A percentile compares a stretch with the other conserved stretches of the same genome.
These are phyloP conservation scores for Austroboletus novae-zelandiae DNA, from an alignment of 1,284 basidiomycete species.

Conservation along the genomic window DNA sequence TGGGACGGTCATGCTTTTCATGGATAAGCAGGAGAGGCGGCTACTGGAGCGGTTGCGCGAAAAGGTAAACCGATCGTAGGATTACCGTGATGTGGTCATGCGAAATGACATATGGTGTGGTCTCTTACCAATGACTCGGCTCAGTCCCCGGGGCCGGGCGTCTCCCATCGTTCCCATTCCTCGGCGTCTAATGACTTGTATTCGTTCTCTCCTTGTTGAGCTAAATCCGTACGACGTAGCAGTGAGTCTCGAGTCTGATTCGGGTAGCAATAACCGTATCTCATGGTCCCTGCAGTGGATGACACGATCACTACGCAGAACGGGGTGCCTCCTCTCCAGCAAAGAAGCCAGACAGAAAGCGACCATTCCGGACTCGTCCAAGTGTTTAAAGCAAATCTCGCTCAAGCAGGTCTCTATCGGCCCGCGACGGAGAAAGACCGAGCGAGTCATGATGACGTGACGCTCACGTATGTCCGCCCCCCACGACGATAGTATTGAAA, in stretches of 20 bases:
- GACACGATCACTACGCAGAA: background rate
- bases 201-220: too few species aligned
- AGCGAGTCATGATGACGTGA: conserved; percentile 63
- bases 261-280: background rate
- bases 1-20: conserved; percentile 58
- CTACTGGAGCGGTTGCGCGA: conserved; percentile 39
- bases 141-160: too few species aligned
- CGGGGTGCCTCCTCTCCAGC: background rate
- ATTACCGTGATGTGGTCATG: background rate
- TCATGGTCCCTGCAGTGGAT: background rate
- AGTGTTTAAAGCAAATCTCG: conserved; percentile 52
- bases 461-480: conserved; percentile 53
- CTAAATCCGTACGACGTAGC: too few species aligned
- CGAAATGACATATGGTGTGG: background rate
- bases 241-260: background rate
- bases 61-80: conserved; percentile 17
- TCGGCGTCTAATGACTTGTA: too few species aligned
- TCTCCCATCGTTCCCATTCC: too few species aligned
- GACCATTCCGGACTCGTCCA: conserved; percentile 28
- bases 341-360: conserved; percentile 4
- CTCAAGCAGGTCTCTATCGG: conserved; percentile 49
- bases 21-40: conserved; percentile 52
- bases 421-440: conserved; percentile 33
- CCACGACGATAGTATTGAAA: background rate
- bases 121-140: background rate